Conservation (phyloP, 2,329 filamentous ascomycete species). For the Pseudomassariella vexata region DNA sequence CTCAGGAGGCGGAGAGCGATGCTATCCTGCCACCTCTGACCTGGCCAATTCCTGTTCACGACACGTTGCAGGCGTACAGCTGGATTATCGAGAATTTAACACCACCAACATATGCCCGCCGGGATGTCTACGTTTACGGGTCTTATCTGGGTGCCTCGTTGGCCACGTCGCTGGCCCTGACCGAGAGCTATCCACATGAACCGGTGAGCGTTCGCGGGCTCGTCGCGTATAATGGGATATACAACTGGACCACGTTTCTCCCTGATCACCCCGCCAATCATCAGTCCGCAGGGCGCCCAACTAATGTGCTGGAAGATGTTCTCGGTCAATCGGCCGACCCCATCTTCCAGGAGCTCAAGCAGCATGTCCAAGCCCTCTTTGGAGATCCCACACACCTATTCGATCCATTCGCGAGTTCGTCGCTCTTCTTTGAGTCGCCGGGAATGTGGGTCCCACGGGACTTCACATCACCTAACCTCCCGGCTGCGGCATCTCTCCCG, state of each 20-base stretch:
- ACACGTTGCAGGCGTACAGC: constrained; percentile 46
- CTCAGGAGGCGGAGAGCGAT: constrained; percentile 3
- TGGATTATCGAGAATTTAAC: constrained; percentile 43
- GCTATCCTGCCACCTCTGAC: constrained; percentile 17
- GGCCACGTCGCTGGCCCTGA: constrained; percentile 51
- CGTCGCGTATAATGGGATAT: constrained; percentile 54
- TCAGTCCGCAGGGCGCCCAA: constrained; percentile 8
- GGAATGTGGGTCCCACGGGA: constrained; percentile 38
- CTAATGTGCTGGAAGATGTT: constrained; percentile 13
- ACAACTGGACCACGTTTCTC: constrained; percentile 59
- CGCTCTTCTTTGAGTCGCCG: constrained; percentile 51
- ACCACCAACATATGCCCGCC: constrained; percentile 27
- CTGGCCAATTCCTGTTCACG: constrained; percentile 55
- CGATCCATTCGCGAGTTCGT: constrained; percentile 54
- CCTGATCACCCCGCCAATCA: constrained; percentile 44
- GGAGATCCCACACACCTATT: constrained; percentile 42
- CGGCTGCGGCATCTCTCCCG: constrained; percentile 15
- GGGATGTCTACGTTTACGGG: constrained; percentile 46
- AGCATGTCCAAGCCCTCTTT: constrained; percentile 39
- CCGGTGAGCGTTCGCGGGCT: constrained; percentile 46
- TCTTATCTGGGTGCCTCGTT: constrained; percentile 53
- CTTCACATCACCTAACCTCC: constrained; percentile 31
- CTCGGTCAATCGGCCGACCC: constrained; percentile 19
- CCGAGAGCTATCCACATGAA: constrained; percentile 40
- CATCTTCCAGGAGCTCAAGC: constrained; percentile 30